These are phyloP conservation scores for Aureococcus anophagefferens DNA, from an alignment of 108 stramenopile species.

Conservation along the genomic window DNA sequence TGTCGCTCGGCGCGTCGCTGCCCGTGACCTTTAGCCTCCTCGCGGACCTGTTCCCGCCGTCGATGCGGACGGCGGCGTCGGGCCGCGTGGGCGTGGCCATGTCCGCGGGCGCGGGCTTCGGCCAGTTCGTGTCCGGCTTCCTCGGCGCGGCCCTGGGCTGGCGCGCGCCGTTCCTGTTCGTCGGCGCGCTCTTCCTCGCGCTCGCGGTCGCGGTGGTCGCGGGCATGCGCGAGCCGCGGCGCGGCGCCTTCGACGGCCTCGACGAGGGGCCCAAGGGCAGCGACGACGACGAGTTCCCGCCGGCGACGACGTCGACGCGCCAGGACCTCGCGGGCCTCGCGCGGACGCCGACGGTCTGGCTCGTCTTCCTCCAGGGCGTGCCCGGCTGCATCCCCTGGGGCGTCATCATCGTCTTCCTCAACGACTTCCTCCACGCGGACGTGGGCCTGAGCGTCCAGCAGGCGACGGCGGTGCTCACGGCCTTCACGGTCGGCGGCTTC, in stretches of 20 bases:
- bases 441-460: slow-evolving; percentile 57
- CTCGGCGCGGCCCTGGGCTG: slow-evolving; percentile 66
- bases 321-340: slow-evolving; percentile 18
- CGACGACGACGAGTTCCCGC: not conserved
- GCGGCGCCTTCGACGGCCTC: slow-evolving; percentile 54
- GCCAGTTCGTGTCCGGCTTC: slow-evolving; percentile 54
- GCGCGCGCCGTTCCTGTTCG: slow-evolving; percentile 67
- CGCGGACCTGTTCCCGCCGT: slow-evolving; percentile 59
- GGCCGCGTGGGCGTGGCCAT: too few species aligned
- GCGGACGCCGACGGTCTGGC: slow-evolving; percentile 51
- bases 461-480: slow-evolving; percentile 35
- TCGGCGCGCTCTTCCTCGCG: slow-evolving; percentile 49
- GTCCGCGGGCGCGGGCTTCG: not conserved
- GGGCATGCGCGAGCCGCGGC: slow-evolving; percentile 49
- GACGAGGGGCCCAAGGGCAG: slow-evolving; percentile 8
- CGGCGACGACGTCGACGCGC: too few species aligned
- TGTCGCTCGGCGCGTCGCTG: slow-evolving; percentile 63
- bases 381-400: slow-evolving; percentile 77
- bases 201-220: slow-evolving; percentile 52
- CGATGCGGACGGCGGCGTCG: slow-evolving; percentile 39
- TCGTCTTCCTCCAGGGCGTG: slow-evolving; percentile 66
- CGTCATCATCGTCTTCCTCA: slow-evolving; percentile 67
- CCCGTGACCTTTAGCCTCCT: slow-evolving; percentile 71
- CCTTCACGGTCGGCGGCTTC: slow-evolving; percentile 58
- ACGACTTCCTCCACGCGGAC: slow-evolving; percentile 67